These are phyloP conservation scores for Cordia subcordata DNA, from an alignment of 257 asterid genomes.

Conservation along the genomic window DNA sequence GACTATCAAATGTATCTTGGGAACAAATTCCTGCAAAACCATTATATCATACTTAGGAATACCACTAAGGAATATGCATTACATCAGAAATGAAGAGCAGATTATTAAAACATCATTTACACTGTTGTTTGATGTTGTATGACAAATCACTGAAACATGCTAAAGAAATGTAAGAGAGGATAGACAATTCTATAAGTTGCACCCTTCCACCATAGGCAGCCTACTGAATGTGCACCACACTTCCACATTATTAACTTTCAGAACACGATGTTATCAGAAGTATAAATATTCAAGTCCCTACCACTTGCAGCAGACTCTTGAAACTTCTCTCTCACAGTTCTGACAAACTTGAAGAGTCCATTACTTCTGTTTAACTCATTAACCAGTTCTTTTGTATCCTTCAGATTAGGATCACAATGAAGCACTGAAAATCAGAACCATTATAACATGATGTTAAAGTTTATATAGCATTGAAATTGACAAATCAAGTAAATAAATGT, in stretches of 20 bases:
- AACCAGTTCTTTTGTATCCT: constrained; percentile 52
- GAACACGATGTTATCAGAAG: not conserved
- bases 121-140: not conserved
- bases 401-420: constrained; percentile 60
- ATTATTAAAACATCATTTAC: no score
- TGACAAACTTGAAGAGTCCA: constrained; percentile 77
- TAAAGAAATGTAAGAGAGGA: not conserved
- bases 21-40: constrained; percentile 39
- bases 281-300: constrained; percentile 25
- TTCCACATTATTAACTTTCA: not conserved
- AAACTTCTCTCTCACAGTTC: constrained; percentile 75
- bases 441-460: not conserved
- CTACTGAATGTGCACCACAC: not conserved
- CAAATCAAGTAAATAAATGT: constrained; percentile 12
- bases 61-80: not conserved
- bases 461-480: constrained; percentile 3
- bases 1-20: constrained; percentile 30
- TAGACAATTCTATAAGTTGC: no score
- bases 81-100: constrained; percentile 6
- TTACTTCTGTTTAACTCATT: constrained; percentile 60
- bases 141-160: not conserved
- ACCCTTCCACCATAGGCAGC: not conserved
- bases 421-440: constrained; percentile 43
- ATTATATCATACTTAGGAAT: constrained; percentile 23
- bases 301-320: constrained; percentile 61